Evolutionary conservation across 352 stramenopile genomes (phyloP).

Genomic region (Pelagophyceae sp.): DNA sequence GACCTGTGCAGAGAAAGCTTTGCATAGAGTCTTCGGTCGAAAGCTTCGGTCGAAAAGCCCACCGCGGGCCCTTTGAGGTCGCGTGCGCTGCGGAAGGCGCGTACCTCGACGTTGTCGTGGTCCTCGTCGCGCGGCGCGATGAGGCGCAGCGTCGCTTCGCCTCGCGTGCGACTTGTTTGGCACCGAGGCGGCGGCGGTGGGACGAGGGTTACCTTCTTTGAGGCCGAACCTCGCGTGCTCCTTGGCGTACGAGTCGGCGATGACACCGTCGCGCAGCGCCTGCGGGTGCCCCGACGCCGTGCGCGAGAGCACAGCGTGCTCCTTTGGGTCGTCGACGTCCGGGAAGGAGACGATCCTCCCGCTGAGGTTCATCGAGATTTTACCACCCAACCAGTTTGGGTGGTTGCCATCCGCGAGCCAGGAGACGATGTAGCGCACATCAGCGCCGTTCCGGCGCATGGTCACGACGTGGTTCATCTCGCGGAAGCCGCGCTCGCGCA

Average conservation of each 20-base stretch:
- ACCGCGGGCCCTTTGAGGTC: too few relatives aligned
- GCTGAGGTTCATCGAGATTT: neutral
- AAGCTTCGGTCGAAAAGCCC: too few relatives aligned
- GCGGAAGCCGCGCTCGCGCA: neutral
- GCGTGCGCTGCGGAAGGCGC: too few relatives aligned
- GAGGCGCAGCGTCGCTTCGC: neutral
- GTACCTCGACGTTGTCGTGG: neutral
- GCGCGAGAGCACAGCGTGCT: neutral
- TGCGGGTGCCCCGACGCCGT: neutral
- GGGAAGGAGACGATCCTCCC: neutral
- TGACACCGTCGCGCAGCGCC: neutral
- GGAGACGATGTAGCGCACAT: neutral
- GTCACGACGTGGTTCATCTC: neutral
- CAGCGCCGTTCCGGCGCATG: neutral
- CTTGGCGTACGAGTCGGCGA: slow-evolving; percentile 8
- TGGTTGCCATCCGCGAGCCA: neutral
- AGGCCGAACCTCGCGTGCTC: slow-evolving; percentile 7
- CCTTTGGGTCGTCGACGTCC: neutral
- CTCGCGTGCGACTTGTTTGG: neutral
- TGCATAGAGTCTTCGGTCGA: neutral
- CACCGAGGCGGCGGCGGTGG: neutral
- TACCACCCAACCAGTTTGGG: slow-evolving; percentile 1
- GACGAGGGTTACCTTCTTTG: neutral
- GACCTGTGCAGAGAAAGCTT: neutral
- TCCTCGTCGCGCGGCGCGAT: neutral